phyloP scores from a whole-genome alignment of 2,329 filamentous ascomycete species.

The Aspergillus tubingensis region DNA sequence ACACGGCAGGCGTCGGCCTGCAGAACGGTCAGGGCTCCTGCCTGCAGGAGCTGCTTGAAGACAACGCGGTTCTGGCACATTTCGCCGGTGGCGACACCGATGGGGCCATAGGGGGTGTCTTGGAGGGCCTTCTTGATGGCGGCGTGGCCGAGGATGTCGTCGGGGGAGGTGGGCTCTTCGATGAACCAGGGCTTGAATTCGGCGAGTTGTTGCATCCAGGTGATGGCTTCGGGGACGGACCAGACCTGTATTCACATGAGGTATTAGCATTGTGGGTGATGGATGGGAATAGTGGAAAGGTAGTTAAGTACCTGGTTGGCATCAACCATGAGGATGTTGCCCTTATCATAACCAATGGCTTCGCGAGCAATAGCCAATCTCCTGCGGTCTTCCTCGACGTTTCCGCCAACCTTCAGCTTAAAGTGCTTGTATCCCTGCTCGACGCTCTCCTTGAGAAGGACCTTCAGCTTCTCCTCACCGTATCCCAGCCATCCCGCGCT shows the following conservation, averaged over 20 bases:
- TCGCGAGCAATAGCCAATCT: slow-evolving; percentile 73
- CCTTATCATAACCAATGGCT: slow-evolving; percentile 78
- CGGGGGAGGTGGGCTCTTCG: slow-evolving; percentile 87
- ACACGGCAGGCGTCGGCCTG: slow-evolving; percentile 90
- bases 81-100: slow-evolving; percentile 87
- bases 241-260: slow-evolving; percentile 57
- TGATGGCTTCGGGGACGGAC: slow-evolving; percentile 86
- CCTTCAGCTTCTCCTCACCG: slow-evolving; percentile 81
- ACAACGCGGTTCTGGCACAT: slow-evolving; percentile 95
- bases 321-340: slow-evolving; percentile 88
- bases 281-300: background rate
- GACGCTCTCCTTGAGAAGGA: slow-evolving; percentile 71
- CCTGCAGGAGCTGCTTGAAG: slow-evolving; percentile 86
- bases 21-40: slow-evolving; percentile 80
- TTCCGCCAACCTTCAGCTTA: slow-evolving; percentile 84
- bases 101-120: slow-evolving; percentile 54
- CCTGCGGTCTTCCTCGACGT: slow-evolving; percentile 69
- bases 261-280: background rate
- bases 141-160: slow-evolving; percentile 86
- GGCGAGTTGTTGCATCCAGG: slow-evolving; percentile 78
- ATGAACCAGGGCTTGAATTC: slow-evolving; percentile 88
- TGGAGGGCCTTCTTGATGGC: slow-evolving; percentile 78
- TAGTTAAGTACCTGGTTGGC: slow-evolving; percentile 69
- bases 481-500: slow-evolving; percentile 92
- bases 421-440: slow-evolving; percentile 78